A percentile compares a stretch with the other conserved stretches of the same genome.
Conservation (phyloP, 495 filamentous ascomycete species). For the Hyaloscypha variabilis region DNA sequence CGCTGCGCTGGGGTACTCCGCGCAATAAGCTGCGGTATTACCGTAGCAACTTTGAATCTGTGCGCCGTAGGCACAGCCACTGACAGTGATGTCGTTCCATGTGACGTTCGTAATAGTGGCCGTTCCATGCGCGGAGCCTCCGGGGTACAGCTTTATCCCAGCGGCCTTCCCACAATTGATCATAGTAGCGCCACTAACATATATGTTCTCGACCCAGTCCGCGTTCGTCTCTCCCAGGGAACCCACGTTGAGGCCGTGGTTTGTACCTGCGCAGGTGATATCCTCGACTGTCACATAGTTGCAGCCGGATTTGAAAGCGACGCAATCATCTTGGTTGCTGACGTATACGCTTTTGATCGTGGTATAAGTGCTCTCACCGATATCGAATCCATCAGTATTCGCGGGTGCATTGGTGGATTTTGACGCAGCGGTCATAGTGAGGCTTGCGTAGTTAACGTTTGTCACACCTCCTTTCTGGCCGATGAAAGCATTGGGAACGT, state of each 20-base stretch:
- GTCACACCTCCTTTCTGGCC: slow-evolving; percentile 38
- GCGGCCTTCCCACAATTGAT: slow-evolving; percentile 45
- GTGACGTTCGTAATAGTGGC: slow-evolving; percentile 48
- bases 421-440: slow-evolving; percentile 38
- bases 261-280: slow-evolving; percentile 52
- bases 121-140: slow-evolving; percentile 32
- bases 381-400: slow-evolving; percentile 69
- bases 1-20: slow-evolving; percentile 39
- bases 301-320: slow-evolving; percentile 63
- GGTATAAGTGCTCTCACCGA: slow-evolving; percentile 45
- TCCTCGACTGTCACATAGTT: slow-evolving; percentile 56
- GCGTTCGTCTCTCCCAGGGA: slow-evolving; percentile 51
- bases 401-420: slow-evolving; percentile 41
- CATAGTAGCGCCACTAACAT: slow-evolving; percentile 43
- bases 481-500: slow-evolving; percentile 49
- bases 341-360: slow-evolving; percentile 52
- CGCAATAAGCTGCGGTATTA: slow-evolving; percentile 44
- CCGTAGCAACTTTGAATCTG: slow-evolving; percentile 53
- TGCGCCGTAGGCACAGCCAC: slow-evolving; percentile 47
- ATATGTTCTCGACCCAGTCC: slow-evolving; percentile 44
- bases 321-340: slow-evolving; percentile 66
- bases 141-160: slow-evolving; percentile 48
- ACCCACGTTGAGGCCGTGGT: slow-evolving; percentile 67
- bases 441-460: slow-evolving; percentile 37
- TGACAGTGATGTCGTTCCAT: slow-evolving; percentile 39